Evolutionary conservation across 2,329 filamentous ascomycete species (phyloP).

Genomic region (Phialophora verrucosa): DNA sequence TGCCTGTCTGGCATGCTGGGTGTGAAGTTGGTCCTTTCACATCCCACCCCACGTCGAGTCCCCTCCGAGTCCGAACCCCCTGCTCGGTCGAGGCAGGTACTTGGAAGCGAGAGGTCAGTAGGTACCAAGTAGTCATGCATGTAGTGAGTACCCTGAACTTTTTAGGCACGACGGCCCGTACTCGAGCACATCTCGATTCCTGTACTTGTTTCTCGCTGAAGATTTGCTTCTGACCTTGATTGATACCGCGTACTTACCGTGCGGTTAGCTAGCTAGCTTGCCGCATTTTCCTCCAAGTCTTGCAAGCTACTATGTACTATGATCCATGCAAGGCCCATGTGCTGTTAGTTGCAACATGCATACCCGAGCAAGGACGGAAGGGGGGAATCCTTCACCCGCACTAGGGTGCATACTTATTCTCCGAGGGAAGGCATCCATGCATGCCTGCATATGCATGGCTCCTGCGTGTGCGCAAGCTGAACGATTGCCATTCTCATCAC

Average conservation of each 20-base stretch:
- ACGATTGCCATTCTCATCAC: background rate
- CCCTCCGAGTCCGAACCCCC: no score
- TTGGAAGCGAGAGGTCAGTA: no score
- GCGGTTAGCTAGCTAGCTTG: background rate
- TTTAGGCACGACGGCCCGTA: no score
- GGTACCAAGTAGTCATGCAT: no score
- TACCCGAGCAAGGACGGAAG: background rate
- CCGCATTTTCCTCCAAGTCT: background rate
- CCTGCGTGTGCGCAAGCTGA: background rate
- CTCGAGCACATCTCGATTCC: no score
- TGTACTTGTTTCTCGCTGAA: background rate
- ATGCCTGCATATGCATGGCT: background rate
- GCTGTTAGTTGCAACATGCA: background rate
- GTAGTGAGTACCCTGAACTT: no score
- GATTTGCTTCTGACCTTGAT: background rate
- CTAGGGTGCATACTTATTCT: background rate
- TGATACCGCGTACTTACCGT: background rate
- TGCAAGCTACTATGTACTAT: background rate
- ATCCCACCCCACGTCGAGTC: no score
- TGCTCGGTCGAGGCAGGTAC: no score
- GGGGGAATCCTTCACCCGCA: background rate
- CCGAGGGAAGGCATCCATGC: background rate
- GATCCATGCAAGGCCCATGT: background rate
- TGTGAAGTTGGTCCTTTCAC: no score
- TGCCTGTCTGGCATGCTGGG: no score